Evolutionary conservation across 495 filamentous ascomycete species (phyloP), one percentile per base, ranked within the genome.

Genomic region (Penicillium goetzii): DNA sequence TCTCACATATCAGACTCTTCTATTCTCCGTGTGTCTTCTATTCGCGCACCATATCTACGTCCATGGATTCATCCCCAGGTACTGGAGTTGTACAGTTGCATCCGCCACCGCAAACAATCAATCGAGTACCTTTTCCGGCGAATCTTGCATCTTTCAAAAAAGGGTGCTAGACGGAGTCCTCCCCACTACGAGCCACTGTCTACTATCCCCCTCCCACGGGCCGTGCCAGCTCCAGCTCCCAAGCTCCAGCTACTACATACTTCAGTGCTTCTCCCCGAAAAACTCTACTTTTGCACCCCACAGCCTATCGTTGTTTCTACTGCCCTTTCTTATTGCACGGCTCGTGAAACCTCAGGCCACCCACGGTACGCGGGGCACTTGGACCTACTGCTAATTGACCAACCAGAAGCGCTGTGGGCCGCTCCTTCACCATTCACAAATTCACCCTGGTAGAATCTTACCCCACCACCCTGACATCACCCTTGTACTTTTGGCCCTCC

Each of bases 151-250:
- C 55, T 40, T 30, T 10, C 36, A n/a, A 43, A 1, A 14, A 7
- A n/a, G n/a, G 5, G 9, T 30, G 14, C 52, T 11, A 10, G 21
- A 33, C 12, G 3, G 0, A n/a, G 25, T 21, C 12, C 26, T 33
- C 52, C 38, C 51, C 50, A 56, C 59, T 38, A 15, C 34, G 41
- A 55, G 28, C 60, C 54, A 57, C 23, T 40, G 33, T 49, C 54
- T 50, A 32, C 34, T 25, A 38, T n/a, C 38, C 52, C 40, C 53
- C 41, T 55, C 53, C 52, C 28, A 63, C 64, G 60, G 60, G 60
- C 64, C 60, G 60, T 56, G 56, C 64, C 64, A 59, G 60, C 63
- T 66, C 47, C 33, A 45, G 51, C 59, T 56, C 49, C 50, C 19
- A 23, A 47, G 43, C 43, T 45, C 36, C 3, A 40, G 36, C 36